phyloP scores from a whole-genome alignment of 768 basidiomycete genomes.

The Amanita phalloides region DNA sequence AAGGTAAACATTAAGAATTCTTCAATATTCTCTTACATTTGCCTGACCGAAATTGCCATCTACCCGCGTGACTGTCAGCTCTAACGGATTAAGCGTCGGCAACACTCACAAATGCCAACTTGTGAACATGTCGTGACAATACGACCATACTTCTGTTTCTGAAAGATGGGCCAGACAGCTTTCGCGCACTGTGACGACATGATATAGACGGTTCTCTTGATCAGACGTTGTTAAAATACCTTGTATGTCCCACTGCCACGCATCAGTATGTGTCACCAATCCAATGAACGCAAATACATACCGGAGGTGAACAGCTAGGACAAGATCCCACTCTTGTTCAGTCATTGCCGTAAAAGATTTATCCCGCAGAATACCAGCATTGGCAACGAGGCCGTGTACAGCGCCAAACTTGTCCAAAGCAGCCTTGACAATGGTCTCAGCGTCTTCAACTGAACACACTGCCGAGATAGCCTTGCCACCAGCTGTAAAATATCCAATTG shows the following conservation, averaged over 20 bases:
- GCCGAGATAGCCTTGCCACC: slow-evolving; percentile 84
- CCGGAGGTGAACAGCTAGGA: slow-evolving; percentile 80
- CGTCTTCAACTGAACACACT: slow-evolving; percentile 85
- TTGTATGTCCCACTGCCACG: slow-evolving; percentile 70
- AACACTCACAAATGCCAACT: slow-evolving; percentile 77
- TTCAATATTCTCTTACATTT: slow-evolving; percentile 39
- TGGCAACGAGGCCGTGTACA: slow-evolving; percentile 83
- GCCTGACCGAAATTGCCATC: slow-evolving; percentile 95
- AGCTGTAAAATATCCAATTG: slow-evolving; percentile 28
- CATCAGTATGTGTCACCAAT: slow-evolving; percentile 2
- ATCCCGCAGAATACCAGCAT: slow-evolving; percentile 90
- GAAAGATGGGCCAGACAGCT: slow-evolving; percentile 95
- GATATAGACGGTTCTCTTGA: not conserved
- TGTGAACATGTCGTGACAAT: slow-evolving; percentile 92
- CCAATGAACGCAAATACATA: slow-evolving; percentile 11
- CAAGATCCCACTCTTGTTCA: slow-evolving; percentile 90
- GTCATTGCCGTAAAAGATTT: slow-evolving; percentile 87
- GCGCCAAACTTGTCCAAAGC: slow-evolving; percentile 82
- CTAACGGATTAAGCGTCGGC: not conserved
- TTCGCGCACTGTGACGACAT: slow-evolving; percentile 59
- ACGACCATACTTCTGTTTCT: slow-evolving; percentile 92
- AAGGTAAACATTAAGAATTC: slow-evolving; percentile 4
- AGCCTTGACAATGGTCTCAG: slow-evolving; percentile 77
- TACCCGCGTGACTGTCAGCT: slow-evolving; percentile 16
- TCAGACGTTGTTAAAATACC: slow-evolving; percentile 24